These are phyloP conservation scores for Monilinia fructicola DNA, from an alignment of 2,329 filamentous ascomycete genomes.

Conservation along the genomic window DNA sequence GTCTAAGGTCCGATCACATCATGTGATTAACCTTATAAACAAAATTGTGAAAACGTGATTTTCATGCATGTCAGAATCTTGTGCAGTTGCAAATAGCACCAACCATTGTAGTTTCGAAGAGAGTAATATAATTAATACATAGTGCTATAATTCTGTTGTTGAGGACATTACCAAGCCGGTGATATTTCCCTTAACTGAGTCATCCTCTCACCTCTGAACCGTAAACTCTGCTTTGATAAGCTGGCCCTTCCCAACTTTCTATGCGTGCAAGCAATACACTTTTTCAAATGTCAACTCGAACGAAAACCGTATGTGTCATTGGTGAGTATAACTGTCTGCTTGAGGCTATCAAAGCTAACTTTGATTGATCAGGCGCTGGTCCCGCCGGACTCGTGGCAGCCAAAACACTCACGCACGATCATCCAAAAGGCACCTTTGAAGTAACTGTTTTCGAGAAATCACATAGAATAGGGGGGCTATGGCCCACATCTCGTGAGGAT, in stretches of 20 bases:
- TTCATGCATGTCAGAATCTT: neutral
- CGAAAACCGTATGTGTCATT: conserved; percentile 36
- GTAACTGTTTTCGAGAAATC: conserved; percentile 71
- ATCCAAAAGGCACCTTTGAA: conserved; percentile 54
- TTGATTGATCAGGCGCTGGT: conserved; percentile 57
- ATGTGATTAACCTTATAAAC: neutral
- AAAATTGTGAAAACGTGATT: neutral
- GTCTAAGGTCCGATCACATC: neutral
- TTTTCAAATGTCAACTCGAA: conserved; percentile 17
- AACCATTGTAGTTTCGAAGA: neutral
- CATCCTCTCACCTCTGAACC: neutral
- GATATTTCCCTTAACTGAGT: neutral
- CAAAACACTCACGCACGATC: conserved; percentile 68
- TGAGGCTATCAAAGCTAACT: conserved; percentile 9
- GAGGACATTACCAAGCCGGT: neutral
- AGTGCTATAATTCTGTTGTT: neutral
- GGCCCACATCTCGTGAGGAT: conserved; percentile 57
- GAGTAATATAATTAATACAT: neutral
- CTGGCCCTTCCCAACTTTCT: neutral
- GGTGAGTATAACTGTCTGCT: conserved; percentile 26
- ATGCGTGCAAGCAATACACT: conserved; percentile 14
- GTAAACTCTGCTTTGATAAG: neutral
- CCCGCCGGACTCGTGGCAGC: conserved; percentile 68
- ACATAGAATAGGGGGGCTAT: conserved; percentile 71
- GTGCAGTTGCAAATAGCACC: neutral